Evolutionary conservation across 2,329 filamentous ascomycete species (phyloP), one percentile per base, ranked within the genome.

Genomic region (Stemphylium lycopersici): DNA sequence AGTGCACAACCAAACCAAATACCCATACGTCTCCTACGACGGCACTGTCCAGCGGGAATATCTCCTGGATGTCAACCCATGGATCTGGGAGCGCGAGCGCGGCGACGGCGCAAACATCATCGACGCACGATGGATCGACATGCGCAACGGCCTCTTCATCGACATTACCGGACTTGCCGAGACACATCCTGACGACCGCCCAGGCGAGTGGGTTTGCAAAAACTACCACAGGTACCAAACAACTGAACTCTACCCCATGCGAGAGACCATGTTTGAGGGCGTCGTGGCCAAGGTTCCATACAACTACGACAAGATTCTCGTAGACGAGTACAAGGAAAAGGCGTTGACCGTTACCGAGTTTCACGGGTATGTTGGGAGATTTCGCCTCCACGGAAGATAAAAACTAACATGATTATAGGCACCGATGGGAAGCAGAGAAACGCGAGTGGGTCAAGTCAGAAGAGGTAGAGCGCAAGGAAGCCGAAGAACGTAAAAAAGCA

Each of bases 71-170:
- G 79, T 93, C 56, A 95, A 93, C 75, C 88, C 89, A 0, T 85
- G 87, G 78, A 82, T 86, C 65, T 79, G 78, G 52, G 82, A 88
- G 49, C 78, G 87, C 2, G 79, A 80, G 22, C 81, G 84, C 18
- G 87, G 87, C 38, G 82, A 89, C 64, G 90, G 90, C 15, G 78
- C 81, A 69, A 96, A 96, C 71, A 83, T 95, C 51, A 95, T 95
- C 66, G 91, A 95, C 74, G 90, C 87, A 20, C 83, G 91, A 40
- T 96, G 90, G 89, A 90, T 95, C 68, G 90, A 95, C 73, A 82
- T 82, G 54, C 75, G 78, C 50, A 95, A 87, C 65, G 90, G 90
- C 42, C 81, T 93, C 67, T 96, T 90, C 73, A 87, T 95, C 72
- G 90, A 95, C 73, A 91, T 96, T 67, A 95, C 91, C 0, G 90